Conservation (phyloP, 805 yeast genomes). For the Alloascoidea hylecoeti region DNA sequence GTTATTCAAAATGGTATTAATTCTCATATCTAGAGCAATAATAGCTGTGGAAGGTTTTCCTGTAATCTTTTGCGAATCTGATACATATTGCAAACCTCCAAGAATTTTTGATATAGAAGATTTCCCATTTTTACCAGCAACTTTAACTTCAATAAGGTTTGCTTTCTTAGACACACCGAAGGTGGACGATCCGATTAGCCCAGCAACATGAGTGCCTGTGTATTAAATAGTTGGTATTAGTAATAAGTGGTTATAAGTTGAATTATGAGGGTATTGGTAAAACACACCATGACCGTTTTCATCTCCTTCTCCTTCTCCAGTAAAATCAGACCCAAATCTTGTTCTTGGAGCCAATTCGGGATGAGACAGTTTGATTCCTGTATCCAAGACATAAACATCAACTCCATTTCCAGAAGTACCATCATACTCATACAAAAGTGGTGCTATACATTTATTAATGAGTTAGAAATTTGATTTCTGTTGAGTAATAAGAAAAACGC, state of each 20-base stretch:
- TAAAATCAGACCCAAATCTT: constrained; percentile 27
- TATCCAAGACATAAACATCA: constrained; percentile 68
- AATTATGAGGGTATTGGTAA: not conserved
- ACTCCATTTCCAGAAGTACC: constrained; percentile 37
- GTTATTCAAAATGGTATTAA: constrained; percentile 49
- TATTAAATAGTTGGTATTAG: not conserved
- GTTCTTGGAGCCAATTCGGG: constrained; percentile 31
- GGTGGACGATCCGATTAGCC: constrained; percentile 63
- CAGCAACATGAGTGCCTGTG: constrained; percentile 74
- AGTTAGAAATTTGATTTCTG: constrained; percentile 37
- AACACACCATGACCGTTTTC: constrained; percentile 61
- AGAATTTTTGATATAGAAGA: constrained; percentile 59
- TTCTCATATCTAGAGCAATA: constrained; percentile 14
- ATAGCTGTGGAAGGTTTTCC: constrained; percentile 8
- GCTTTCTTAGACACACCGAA: constrained; percentile 76
- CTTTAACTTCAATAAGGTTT: constrained; percentile 59
- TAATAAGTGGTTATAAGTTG: constrained; percentile 1
- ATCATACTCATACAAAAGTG: constrained; percentile 11
- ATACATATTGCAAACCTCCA: constrained; percentile 54
- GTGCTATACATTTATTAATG: constrained; percentile 40
- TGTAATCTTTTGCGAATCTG: constrained; percentile 31
- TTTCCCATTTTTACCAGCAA: constrained; percentile 50
- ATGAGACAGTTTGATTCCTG: constrained; percentile 42
- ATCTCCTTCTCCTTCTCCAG: constrained; percentile 42
- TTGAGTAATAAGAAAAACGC: too few relatives aligned